Evolutionary conservation across 2,329 filamentous ascomycete genomes (phyloP).

Genomic region (Zalaria obscura): DNA sequence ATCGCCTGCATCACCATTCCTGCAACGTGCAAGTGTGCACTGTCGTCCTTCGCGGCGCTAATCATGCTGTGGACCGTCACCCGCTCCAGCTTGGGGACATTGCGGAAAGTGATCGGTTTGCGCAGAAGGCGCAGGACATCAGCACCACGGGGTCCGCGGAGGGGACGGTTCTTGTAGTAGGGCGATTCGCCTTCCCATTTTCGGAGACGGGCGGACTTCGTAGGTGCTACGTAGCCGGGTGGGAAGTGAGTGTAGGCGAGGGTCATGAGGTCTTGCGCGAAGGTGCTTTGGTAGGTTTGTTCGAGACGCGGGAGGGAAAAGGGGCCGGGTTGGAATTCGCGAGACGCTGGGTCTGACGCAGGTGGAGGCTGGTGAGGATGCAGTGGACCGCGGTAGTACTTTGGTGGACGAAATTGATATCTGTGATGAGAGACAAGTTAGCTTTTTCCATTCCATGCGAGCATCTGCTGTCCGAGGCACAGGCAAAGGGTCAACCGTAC

Average conservation of each 20-base stretch:
- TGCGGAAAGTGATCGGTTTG: slow-evolving; percentile 58
- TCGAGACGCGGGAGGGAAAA: slow-evolving; percentile 78
- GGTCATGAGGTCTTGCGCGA: slow-evolving; percentile 77
- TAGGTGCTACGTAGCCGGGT: slow-evolving; percentile 52
- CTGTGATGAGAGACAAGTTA: slow-evolving; percentile 28
- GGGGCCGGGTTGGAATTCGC: slow-evolving; percentile 78
- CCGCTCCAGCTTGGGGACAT: slow-evolving; percentile 67
- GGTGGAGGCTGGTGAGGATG: slow-evolving; percentile 87
- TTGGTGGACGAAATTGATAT: slow-evolving; percentile 89
- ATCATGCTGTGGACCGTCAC: slow-evolving; percentile 72
- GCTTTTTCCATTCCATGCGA: background rate
- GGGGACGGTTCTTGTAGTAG: slow-evolving; percentile 83
- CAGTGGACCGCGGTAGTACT: slow-evolving; percentile 85
- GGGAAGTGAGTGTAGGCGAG: slow-evolving; percentile 77
- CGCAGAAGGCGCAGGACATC: slow-evolving; percentile 57
- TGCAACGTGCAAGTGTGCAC: slow-evolving; percentile 64
- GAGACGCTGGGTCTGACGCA: slow-evolving; percentile 72
- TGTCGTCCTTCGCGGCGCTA: slow-evolving; percentile 51
- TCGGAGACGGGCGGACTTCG: slow-evolving; percentile 54
- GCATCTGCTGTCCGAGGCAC: too few species aligned
- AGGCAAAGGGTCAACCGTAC: slow-evolving; percentile 17
- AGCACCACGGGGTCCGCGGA: slow-evolving; percentile 70
- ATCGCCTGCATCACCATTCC: slow-evolving; percentile 77
- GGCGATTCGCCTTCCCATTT: slow-evolving; percentile 82
- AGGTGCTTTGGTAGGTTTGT: slow-evolving; percentile 78